Base-by-base conservation (phyloP, 2,329 filamentous ascomycete species). In the Paracoccidioides lutzii region DNA sequence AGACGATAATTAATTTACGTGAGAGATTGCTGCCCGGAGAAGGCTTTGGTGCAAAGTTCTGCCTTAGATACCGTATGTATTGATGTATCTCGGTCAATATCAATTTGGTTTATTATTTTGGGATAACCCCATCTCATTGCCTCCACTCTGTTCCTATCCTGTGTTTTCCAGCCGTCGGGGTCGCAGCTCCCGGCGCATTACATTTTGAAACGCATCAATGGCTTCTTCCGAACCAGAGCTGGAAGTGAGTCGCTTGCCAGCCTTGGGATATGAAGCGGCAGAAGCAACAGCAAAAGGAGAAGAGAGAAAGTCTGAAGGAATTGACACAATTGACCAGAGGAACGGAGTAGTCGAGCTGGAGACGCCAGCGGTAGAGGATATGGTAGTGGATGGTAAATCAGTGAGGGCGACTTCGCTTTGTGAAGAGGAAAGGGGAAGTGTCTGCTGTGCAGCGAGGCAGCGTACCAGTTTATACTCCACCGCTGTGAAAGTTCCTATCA, bases 401-500 rank as follows among this genome's bases (percentile, higher is more conserved):
- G 15, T 38, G 22, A 41, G 9, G 12, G 14, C 49, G 5, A 30
- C 35, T 4, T 48, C 45, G 33, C 10, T 15, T 30, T 41, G n/a
- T 9, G 35, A 9, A 30, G 33, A 48, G 4, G 37, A 54, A 30
- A 43, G 32, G n/a, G 42, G 22, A 40, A 22, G n/a, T 9, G 9
- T 28, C 32, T 33, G 32, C 9, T 14, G 10, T 33, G 4, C 41
- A 14, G 12, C 32, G n/a, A 41, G 7, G 3, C n/a, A 41, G 12
- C 5, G 22, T 22, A 43, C 49, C 38, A 59, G 35, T 49, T 15
- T 54, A 8, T 15, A 46, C 40, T 59, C 60, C 30, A 49, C 56
- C 51, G 50, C 76, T 1, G 70, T 77, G 14, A 68, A 73, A 51
- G 74, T 85, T 1, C 76, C 80, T 2, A 71, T 76, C 40, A 63